Evolutionary conservation across 2,329 filamentous ascomycete genomes (phyloP).

Genomic region (Trichoderma cornu-damae): DNA sequence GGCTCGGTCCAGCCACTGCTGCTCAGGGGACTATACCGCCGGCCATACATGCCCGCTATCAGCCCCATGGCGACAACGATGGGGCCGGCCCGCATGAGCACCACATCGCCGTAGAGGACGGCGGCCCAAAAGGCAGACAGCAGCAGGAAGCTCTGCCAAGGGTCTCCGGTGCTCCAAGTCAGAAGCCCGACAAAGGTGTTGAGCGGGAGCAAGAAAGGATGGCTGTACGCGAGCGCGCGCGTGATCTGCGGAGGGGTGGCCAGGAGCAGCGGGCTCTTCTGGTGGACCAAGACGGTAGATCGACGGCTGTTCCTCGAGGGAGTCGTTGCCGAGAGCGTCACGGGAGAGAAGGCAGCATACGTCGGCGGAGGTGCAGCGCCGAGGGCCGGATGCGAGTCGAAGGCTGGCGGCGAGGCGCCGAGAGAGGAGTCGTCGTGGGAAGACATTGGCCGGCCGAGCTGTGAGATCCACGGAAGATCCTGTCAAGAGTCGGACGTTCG

Average conservation of each 20-base stretch:
- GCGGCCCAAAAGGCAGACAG: constrained; percentile 80
- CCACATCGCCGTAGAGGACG: constrained; percentile 76
- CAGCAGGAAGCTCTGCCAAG: constrained; percentile 94
- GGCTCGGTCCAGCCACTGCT: constrained; percentile 68
- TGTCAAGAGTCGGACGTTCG: constrained; percentile 25
- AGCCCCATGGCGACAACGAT: constrained; percentile 72
- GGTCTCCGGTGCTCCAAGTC: constrained; percentile 89
- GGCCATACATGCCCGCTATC: constrained; percentile 87
- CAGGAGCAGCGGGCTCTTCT: constrained; percentile 88
- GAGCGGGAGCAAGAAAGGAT: constrained; percentile 84
- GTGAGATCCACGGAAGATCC: constrained; percentile 49
- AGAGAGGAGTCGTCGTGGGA: constrained; percentile 35
- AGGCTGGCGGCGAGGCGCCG: constrained; percentile 33
- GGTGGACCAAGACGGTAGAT: constrained; percentile 90
- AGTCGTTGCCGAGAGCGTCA: constrained; percentile 64
- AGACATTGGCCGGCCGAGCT: constrained; percentile 38
- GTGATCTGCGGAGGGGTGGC: constrained; percentile 94
- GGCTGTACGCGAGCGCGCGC: constrained; percentile 87
- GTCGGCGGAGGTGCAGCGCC: constrained; percentile 55
- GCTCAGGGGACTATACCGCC: constrained; percentile 83
- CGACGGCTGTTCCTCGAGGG: constrained; percentile 60
- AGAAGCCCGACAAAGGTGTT: constrained; percentile 80
- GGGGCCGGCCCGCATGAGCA: constrained; percentile 78
- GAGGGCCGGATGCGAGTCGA: constrained; percentile 31
- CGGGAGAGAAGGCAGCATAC: constrained; percentile 83